These are phyloP conservation scores for Linderniella brevidens DNA, from an alignment of 257 asterid species.

Conservation along the genomic window DNA sequence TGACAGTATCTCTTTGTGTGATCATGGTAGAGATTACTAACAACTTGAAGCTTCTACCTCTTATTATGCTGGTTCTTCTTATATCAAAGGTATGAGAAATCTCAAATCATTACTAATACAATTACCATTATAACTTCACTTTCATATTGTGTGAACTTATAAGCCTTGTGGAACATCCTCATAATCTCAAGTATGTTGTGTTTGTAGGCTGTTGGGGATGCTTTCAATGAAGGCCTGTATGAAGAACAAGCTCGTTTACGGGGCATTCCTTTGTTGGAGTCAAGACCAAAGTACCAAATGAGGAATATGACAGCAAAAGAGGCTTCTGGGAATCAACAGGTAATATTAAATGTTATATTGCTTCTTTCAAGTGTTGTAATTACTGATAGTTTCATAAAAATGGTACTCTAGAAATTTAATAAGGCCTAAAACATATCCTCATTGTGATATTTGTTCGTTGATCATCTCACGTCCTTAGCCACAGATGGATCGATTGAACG, in stretches of 20 bases:
- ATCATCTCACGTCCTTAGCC: too few species aligned
- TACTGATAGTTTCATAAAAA: too few species aligned
- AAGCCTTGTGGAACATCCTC: too few species aligned
- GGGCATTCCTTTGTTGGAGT: constrained; percentile 83
- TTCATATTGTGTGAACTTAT: too few species aligned
- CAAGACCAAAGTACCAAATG: constrained; percentile 96
- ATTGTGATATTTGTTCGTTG: too few species aligned
- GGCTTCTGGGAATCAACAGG: constrained; percentile 83
- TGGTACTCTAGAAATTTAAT: too few species aligned
- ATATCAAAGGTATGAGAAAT: constrained; percentile 59
- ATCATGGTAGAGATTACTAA: constrained; percentile 95
- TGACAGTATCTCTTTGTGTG: constrained; percentile 97
- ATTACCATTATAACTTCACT: too few species aligned
- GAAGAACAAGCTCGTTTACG: constrained; percentile 93
- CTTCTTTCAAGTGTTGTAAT: background rate
- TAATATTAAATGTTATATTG: constrained; percentile 15
- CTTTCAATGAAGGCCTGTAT: constrained; percentile 89
- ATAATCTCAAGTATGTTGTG: too few species aligned
- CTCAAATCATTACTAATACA: constrained; percentile 3
- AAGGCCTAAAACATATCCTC: too few species aligned
- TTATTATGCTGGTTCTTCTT: constrained; percentile 97
- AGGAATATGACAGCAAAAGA: constrained; percentile 84
- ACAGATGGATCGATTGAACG: too few species aligned
- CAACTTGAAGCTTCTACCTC: constrained; percentile 84
- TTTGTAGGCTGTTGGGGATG: constrained; percentile 97